Evolutionary conservation across 768 basidiomycete genomes (phyloP), one percentile per base, ranked within the genome.

Genomic region (Coprinopsis sp.): DNA sequence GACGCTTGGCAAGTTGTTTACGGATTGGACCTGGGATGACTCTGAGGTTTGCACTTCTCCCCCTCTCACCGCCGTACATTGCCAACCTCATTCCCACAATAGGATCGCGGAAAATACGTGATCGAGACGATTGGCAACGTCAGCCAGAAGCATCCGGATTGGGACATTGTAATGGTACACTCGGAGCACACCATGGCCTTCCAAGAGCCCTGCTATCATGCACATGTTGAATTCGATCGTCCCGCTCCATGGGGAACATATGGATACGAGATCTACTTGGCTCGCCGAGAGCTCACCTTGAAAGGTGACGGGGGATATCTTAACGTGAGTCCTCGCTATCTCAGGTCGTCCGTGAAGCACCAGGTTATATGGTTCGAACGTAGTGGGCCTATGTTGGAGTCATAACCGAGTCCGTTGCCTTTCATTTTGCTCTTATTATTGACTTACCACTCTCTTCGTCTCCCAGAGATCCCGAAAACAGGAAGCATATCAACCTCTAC

Each of bases 41-140:
- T n/a, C n/a, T n/a, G n/a, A n/a, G n/a, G n/a, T n/a, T n/a, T n/a
- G n/a, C n/a, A n/a, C n/a, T n/a, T n/a, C n/a, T n/a, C n/a, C n/a
- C n/a, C n/a, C n/a, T n/a, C n/a, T n/a, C n/a, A n/a, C n/a, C n/a
- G n/a, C n/a, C n/a, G n/a, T n/a, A n/a, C n/a, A n/a, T n/a, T n/a
- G n/a, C n/a, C n/a, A n/a, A n/a, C n/a, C n/a, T n/a, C n/a, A n/a
- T n/a, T n/a, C n/a, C n/a, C n/a, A n/a, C n/a, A n/a, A n/a, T 34
- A 45, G 44, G 44, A 45, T n/a, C 44, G 44, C 21, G 31, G 44
- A 23, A 33, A 34, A 21, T 46, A 12, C 44, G 44, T 46, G 13
- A 16, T 34, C 3, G 6, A 36, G 36, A 33, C 31, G 10, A 16
- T 46, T 16, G 6, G 6, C 8, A 27, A 46, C 13, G 24, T 24